A percentile compares a stretch with the other conserved stretches of the same genome.
phyloP scores from a whole-genome alignment of 805 yeast species.

The Clavispora santaluciae region DNA sequence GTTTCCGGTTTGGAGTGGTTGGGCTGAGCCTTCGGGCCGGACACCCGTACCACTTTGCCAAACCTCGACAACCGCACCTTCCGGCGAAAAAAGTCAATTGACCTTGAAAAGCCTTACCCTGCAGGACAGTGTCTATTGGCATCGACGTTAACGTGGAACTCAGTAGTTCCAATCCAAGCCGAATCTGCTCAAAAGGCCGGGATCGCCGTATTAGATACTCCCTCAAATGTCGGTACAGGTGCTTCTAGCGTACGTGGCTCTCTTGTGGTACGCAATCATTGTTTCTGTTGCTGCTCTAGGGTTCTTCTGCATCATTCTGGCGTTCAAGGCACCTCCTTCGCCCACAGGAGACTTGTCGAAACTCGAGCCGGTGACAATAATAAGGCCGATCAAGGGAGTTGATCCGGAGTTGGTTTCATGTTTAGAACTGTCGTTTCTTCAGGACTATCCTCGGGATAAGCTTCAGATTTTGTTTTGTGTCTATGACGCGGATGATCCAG shows the following conservation, averaged over 20 bases:
- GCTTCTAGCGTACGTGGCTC: slow-evolving; percentile 15
- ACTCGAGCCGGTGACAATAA: slow-evolving; percentile 55
- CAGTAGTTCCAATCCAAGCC: background rate
- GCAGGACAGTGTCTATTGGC: background rate
- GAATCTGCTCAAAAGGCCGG: background rate
- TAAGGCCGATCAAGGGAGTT: slow-evolving; percentile 79
- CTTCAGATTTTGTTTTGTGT: slow-evolving; percentile 76
- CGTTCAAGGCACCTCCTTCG: slow-evolving; percentile 23
- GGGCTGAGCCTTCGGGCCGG: no score
- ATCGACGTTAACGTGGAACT: background rate
- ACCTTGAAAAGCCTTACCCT: background rate
- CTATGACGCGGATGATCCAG: slow-evolving; percentile 58
- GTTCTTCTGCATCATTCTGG: slow-evolving; percentile 31
- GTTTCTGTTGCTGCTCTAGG: slow-evolving; percentile 36
- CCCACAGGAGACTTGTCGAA: slow-evolving; percentile 9
- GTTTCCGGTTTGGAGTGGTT: no score
- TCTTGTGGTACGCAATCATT: slow-evolving; percentile 39
- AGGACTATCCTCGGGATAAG: slow-evolving; percentile 55
- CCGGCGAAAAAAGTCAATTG: background rate
- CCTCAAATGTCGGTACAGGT: background rate
- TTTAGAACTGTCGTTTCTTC: slow-evolving; percentile 61
- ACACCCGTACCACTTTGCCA: background rate
- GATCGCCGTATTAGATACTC: background rate
- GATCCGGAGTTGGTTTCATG: slow-evolving; percentile 73
- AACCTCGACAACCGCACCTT: background rate